Conservation (phyloP, 495 filamentous ascomycete genomes). For the Trichoderma gamsii region DNA sequence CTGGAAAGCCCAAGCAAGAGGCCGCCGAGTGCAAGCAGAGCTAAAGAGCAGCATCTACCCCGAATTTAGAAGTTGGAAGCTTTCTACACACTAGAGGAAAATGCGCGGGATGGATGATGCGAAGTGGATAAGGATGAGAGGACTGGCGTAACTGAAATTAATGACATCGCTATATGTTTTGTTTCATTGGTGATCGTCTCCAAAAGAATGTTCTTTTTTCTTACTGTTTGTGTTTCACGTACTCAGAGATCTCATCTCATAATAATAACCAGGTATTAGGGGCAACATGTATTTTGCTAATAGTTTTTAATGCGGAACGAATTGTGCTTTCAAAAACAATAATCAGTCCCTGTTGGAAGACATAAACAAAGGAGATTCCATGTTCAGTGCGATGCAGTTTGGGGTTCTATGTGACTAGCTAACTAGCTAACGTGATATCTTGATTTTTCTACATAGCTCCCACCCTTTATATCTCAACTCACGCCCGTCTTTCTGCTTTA, state of each 20-base stretch:
- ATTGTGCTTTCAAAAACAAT: not conserved
- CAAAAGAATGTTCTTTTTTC: constrained; percentile 1
- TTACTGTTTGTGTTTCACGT: not conserved
- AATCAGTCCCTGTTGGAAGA: not conserved
- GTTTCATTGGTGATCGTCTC: constrained; percentile 7
- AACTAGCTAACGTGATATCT: not conserved
- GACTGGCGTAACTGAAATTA: constrained; percentile 9
- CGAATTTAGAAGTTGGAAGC: not conserved
- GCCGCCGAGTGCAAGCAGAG: constrained; percentile 99
- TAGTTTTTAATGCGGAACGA: not conserved
- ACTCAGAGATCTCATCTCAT: not conserved
- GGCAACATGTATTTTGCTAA: not conserved
- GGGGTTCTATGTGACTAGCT: not conserved
- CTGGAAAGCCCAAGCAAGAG: constrained; percentile 96
- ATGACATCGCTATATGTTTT: constrained; percentile 7
- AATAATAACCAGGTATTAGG: not conserved
- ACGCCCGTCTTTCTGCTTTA: not conserved
- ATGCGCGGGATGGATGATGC: not conserved
- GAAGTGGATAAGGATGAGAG: not conserved
- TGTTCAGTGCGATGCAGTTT: not conserved
- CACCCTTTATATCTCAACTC: not conserved
- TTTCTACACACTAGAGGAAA: constrained; percentile 4
- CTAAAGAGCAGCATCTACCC: constrained; percentile 42
- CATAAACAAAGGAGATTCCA: not conserved
- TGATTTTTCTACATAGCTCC: not conserved